Evolutionary conservation across 2,329 filamentous ascomycete genomes (phyloP).

Genomic region (Colletotrichum sp.): DNA sequence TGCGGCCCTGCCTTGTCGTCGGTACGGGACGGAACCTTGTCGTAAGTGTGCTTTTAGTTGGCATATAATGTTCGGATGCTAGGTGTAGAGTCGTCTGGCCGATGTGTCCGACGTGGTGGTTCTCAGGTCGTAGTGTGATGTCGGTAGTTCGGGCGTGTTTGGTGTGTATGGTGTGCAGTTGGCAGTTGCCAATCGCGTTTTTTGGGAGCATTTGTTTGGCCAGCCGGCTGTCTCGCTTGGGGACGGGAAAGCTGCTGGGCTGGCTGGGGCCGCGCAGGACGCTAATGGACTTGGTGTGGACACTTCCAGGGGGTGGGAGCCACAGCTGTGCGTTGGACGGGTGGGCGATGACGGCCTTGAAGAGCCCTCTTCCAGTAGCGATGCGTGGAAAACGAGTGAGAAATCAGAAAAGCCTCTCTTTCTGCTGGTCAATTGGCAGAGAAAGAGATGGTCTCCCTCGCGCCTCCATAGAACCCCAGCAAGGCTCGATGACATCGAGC

Average conservation of each 20-base stretch:
- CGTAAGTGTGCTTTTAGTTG: background rate
- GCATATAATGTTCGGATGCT: background rate
- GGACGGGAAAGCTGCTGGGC: background rate
- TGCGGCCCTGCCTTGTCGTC: background rate
- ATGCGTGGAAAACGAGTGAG: background rate
- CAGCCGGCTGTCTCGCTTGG: conserved; percentile 2
- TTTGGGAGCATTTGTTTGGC: background rate
- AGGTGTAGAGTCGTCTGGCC: background rate
- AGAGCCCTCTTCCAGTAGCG: background rate
- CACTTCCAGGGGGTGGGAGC: background rate
- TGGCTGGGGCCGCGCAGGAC: background rate
- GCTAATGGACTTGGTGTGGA: background rate
- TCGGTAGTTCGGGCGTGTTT: background rate
- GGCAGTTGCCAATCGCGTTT: background rate
- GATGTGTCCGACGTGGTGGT: background rate
- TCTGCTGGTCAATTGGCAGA: background rate
- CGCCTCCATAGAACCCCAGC: background rate
- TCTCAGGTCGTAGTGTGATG: background rate
- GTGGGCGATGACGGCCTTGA: background rate
- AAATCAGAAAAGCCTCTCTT: background rate
- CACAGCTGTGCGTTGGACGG: background rate
- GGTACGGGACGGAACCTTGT: conserved; percentile 2
- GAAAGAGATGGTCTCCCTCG: background rate
- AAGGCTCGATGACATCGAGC: background rate
- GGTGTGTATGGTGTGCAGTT: background rate